phyloP scores from a whole-genome alignment of 2,329 filamentous ascomycete species.

The Colletotrichum limetticola region DNA sequence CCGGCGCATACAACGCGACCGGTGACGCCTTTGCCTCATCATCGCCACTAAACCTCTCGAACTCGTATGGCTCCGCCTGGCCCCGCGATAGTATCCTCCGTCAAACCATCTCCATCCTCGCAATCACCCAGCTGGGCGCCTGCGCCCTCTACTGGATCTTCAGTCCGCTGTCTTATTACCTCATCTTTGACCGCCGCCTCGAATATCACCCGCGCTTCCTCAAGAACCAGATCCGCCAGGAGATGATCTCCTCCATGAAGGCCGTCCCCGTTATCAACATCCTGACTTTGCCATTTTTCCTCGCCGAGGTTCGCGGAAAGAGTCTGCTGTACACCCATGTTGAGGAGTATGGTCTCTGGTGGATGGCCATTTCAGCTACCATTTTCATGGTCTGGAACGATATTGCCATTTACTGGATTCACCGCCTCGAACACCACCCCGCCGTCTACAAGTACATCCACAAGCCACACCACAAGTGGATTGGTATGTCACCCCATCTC shows the following conservation, averaged over 20 bases:
- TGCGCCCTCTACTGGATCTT: slow-evolving; percentile 69
- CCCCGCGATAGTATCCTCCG: slow-evolving; percentile 54
- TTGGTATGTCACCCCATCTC: slow-evolving; percentile 45
- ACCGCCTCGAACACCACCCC: slow-evolving; percentile 57
- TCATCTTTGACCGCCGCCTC: slow-evolving; percentile 64
- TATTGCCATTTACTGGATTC: slow-evolving; percentile 59
- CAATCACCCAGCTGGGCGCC: slow-evolving; percentile 52
- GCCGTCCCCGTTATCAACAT: slow-evolving; percentile 57
- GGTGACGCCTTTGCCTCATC: slow-evolving; percentile 24
- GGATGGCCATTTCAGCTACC: slow-evolving; percentile 49
- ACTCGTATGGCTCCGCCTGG: slow-evolving; percentile 43
- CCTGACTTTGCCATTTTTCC: slow-evolving; percentile 56
- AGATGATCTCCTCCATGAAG: slow-evolving; percentile 54
- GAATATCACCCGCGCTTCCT: slow-evolving; percentile 60
- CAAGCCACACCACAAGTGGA: slow-evolving; percentile 62
- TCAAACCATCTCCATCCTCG: slow-evolving; percentile 50
- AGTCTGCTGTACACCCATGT: slow-evolving; percentile 53
- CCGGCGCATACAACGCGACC: slow-evolving; percentile 25
- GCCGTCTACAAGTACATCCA: slow-evolving; percentile 58
- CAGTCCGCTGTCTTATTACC: slow-evolving; percentile 77
- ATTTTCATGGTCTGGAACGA: slow-evolving; percentile 59
- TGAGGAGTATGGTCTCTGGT: slow-evolving; percentile 51
- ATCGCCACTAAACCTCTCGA: not conserved
- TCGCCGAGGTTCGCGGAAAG: slow-evolving; percentile 58
- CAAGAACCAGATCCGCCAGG: slow-evolving; percentile 57